Base-by-base conservation (phyloP, 2,329 filamentous ascomycete genomes). In the Phialocephala subalpina region DNA sequence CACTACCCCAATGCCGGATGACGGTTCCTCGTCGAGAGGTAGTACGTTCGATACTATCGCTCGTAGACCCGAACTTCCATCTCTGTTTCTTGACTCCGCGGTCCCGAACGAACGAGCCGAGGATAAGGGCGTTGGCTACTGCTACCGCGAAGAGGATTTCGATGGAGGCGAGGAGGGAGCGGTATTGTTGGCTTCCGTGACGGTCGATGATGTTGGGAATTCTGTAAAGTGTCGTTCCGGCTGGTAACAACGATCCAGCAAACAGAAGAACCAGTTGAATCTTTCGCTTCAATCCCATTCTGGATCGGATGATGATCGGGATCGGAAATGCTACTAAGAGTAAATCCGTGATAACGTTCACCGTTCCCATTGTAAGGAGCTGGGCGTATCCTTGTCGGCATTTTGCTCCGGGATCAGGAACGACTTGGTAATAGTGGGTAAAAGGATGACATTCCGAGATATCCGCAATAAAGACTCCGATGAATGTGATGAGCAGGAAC, bases 21-120 rank as follows among this genome's bases (percentile, higher is more conserved):
- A 12, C 84, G 83, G 69, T 81, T 84, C 68, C 84, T 81, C 67
- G 78, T 25, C 67, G 38, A n/a, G 61, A 62, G 1, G 76, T 75
- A 2, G 79, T 78, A 52, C 79, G 82, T 58, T 88, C 89, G 45
- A 91, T 80, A 0, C 92, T 94, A 47, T 88, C 87, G 52, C 85
- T 84, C 3, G 86, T 80, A 14, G 84, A 80, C 18, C 84, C 83
- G 67, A 87, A 85, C 62, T 90, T 90, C 80, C 92, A 97, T 76
- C 93, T 96, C 64, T 86, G 85, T 79, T 97, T 97, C 83, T 98
- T 98, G 47, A 94, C 82, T 29, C 96, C 96, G 61, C 93, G 87
- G 77, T 98, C 95, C 16, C 95, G 88, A 33, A 98, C 89, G 75
- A 98, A 98, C 0, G 94, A 97, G 14, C 95, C 95, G 2, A 99